A percentile compares a stretch with the other conserved stretches of the same genome.
phyloP scores from a whole-genome alignment of 768 basidiomycete species.

The Mycena crocata region DNA sequence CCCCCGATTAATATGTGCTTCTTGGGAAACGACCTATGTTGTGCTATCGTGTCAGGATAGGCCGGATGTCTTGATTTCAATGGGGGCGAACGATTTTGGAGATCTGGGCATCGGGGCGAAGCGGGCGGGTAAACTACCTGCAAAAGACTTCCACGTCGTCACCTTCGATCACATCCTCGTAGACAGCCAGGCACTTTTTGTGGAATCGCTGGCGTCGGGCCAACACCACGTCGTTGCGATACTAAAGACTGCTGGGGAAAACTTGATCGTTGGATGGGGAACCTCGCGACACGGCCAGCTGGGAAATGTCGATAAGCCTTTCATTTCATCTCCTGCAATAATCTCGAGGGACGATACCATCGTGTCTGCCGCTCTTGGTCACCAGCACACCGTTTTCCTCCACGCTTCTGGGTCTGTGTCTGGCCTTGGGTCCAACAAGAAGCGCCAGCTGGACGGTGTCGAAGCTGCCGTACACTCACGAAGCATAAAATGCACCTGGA shows the following conservation, averaged over 20 bases:
- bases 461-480: constrained; percentile 38
- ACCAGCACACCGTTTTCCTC: constrained; percentile 61
- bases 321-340: constrained; percentile 46
- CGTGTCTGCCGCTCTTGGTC: constrained; percentile 52
- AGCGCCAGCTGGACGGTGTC: constrained; percentile 68
- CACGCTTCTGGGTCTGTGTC: constrained; percentile 65
- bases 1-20: constrained; percentile 65
- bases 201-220: constrained; percentile 68
- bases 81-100: constrained; percentile 90
- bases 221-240: constrained; percentile 77
- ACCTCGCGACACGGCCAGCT: constrained; percentile 88
- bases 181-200: constrained; percentile 38
- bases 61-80: constrained; percentile 72
- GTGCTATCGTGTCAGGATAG: constrained; percentile 59
- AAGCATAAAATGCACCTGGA: constrained; percentile 78
- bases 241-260: constrained; percentile 43
- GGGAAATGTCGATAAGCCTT: constrained; percentile 50
- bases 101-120: constrained; percentile 71
- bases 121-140: constrained; percentile 26
- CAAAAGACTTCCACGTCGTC: constrained; percentile 52
- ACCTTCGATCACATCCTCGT: constrained; percentile 50
- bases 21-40: constrained; percentile 90
- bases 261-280: constrained; percentile 82
- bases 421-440: constrained; percentile 77
- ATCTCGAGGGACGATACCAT: constrained; percentile 50